Conservation (phyloP, 1,139 yeast species). For the Scheffersomyces lignicola region DNA sequence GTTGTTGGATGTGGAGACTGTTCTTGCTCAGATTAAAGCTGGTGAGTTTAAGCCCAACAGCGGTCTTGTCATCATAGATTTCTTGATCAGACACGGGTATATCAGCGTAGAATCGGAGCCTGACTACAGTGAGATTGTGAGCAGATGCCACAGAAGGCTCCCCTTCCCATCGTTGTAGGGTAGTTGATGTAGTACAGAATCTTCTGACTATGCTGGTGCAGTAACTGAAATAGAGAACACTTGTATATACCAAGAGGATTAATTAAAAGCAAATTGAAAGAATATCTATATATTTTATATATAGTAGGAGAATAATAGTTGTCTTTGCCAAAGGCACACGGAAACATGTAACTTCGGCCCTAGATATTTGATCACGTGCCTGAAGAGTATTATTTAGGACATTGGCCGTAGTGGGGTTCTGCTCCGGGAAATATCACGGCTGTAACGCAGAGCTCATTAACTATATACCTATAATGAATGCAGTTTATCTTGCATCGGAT, state of each 20-base stretch:
- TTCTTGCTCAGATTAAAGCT: conserved; percentile 42
- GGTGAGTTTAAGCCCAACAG: conserved; percentile 88
- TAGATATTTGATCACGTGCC: no score
- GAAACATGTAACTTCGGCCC: no score
- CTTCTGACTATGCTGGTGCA: background rate
- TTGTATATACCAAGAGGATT: background rate
- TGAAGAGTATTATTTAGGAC: no score
- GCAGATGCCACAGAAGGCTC: conserved; percentile 63
- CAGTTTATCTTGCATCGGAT: no score
- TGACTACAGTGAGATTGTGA: conserved; percentile 56
- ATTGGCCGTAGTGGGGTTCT: no score
- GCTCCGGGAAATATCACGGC: no score
- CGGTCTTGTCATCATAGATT: conserved; percentile 76
- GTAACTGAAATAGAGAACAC: background rate
- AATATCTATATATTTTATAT: no score
- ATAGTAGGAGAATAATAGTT: background rate
- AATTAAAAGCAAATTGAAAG: no score
- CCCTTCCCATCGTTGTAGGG: conserved; percentile 65
- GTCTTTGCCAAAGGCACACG: no score
- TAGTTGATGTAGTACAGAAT: conserved; percentile 1
- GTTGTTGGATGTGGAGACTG: conserved; percentile 61
- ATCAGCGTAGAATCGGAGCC: conserved; percentile 63
- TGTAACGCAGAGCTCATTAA: no score
- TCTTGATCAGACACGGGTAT: conserved; percentile 77
- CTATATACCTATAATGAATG: no score